Conservation (phyloP, 495 filamentous ascomycete species). For the Neurospora intermedia region DNA sequence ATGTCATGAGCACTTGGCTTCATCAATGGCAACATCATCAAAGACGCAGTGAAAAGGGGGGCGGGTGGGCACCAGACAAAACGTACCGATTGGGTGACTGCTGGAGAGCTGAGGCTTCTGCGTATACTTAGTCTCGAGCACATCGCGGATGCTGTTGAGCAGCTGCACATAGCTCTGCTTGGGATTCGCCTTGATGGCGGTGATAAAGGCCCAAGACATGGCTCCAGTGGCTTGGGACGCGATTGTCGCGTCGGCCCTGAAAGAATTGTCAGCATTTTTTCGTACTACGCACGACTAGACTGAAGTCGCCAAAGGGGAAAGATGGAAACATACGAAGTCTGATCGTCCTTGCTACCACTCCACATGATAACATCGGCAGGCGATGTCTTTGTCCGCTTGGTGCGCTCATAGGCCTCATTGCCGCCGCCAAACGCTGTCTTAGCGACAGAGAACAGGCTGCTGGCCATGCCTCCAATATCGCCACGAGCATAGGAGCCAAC, state of each 20-base stretch:
- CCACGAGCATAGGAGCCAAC: conserved; percentile 75
- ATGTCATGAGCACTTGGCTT: not conserved
- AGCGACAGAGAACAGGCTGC: conserved; percentile 62
- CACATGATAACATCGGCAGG: conserved; percentile 98
- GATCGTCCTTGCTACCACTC: conserved; percentile 89
- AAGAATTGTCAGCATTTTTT: conserved; percentile 14
- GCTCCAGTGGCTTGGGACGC: conserved; percentile 84
- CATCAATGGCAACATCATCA: conserved; percentile 2
- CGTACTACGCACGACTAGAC: conserved; percentile 6
- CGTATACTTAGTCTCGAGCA: conserved; percentile 73
- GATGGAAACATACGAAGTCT: conserved; percentile 63
- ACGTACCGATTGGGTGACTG: conserved; percentile 87
- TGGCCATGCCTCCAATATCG: conserved; percentile 68
- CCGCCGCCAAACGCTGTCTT: conserved; percentile 75
- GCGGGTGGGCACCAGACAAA: conserved; percentile 1
- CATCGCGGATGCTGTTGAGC: conserved; percentile 86
- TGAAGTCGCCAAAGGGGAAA: conserved; percentile 1
- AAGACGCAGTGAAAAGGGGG: not conserved
- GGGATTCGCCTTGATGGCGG: conserved; percentile 79
- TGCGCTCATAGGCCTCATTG: conserved; percentile 72
- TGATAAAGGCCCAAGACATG: conserved; percentile 95
- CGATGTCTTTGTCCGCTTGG: conserved; percentile 81
- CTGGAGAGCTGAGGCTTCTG: conserved; percentile 96
- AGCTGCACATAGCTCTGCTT: conserved; percentile 93
- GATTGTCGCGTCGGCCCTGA: conserved; percentile 51